These are phyloP conservation scores for Serendipita sp. DNA, from an alignment of 768 basidiomycete species.

Conservation along the genomic window DNA sequence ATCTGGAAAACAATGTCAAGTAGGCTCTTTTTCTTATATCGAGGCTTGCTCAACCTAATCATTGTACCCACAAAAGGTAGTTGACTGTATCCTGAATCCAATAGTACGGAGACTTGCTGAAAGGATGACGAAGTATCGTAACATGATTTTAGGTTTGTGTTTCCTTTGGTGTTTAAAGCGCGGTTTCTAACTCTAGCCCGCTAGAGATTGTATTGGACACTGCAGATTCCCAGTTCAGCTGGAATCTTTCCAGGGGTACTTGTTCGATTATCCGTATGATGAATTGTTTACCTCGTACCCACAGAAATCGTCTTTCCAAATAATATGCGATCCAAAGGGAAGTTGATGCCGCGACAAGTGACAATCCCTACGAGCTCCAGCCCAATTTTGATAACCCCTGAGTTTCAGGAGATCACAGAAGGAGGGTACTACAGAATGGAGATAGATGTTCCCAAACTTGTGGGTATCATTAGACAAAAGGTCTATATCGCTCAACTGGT, in stretches of 20 bases:
- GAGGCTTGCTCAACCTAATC: neutral
- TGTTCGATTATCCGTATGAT: neutral
- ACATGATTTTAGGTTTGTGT: neutral
- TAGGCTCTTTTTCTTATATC: neutral
- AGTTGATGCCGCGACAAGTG: neutral
- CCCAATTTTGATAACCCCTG: neutral
- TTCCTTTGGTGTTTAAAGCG: neutral
- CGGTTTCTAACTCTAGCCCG: neutral
- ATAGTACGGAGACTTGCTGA: neutral
- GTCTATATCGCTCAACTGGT: neutral
- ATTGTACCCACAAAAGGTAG: neutral
- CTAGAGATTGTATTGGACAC: neutral
- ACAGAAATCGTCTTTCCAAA: neutral
- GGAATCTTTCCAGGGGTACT: neutral
- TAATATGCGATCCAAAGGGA: neutral
- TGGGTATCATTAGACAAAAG: neutral
- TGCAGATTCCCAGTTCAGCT: neutral
- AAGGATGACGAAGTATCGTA: neutral
- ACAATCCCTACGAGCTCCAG: neutral
- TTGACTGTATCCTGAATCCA: neutral
- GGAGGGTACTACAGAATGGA: neutral
- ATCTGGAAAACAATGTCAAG: constrained; percentile 12
- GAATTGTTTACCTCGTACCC: neutral
- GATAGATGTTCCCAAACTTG: neutral
- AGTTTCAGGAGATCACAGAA: neutral